Conservation (phyloP, 768 basidiomycete genomes). For the Kwoniella mangroviensis region DNA sequence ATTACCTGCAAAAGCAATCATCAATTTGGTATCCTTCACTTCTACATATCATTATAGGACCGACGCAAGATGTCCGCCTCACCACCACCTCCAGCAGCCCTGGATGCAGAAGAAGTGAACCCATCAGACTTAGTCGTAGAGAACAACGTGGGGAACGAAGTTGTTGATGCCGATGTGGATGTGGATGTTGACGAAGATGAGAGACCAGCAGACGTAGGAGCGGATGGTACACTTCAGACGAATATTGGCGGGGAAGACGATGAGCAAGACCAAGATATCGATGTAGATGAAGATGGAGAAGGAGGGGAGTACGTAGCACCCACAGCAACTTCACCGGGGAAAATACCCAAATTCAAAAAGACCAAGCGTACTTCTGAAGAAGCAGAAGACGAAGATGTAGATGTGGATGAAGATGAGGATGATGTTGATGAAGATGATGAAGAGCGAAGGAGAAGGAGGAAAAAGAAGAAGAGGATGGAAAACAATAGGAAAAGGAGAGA, state of each 20-base stretch:
- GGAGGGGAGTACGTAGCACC: conserved; percentile 59
- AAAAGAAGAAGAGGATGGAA: conserved; percentile 63
- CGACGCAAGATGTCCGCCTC: conserved; percentile 29
- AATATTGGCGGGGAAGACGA: conserved; percentile 33
- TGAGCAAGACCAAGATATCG: conserved; percentile 37
- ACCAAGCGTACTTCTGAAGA: conserved; percentile 46
- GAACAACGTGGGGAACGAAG: conserved; percentile 59
- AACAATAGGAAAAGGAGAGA: conserved; percentile 55
- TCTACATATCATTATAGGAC: neutral
- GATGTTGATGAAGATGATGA: conserved; percentile 50
- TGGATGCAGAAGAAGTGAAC: conserved; percentile 23
- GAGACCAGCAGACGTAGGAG: conserved; percentile 60
- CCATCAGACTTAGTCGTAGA: conserved; percentile 38
- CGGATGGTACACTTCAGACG: conserved; percentile 51
- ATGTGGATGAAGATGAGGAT: conserved; percentile 54
- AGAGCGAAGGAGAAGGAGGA: conserved; percentile 53
- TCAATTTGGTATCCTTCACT: neutral
- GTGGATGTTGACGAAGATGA: conserved; percentile 69
- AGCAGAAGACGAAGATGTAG: conserved; percentile 24
- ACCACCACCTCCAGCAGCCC: conserved; percentile 23
- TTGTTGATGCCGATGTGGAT: conserved; percentile 71
- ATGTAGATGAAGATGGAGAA: conserved; percentile 61
- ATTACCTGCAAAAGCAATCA: too few species aligned
- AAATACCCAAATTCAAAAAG: conserved; percentile 53
- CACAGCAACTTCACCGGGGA: conserved; percentile 31